Percentiles rank a stretch among this genome's conserved stretches.
Conservation (phyloP, 805 yeast species). For the Wickerhamiella nectarea region DNA sequence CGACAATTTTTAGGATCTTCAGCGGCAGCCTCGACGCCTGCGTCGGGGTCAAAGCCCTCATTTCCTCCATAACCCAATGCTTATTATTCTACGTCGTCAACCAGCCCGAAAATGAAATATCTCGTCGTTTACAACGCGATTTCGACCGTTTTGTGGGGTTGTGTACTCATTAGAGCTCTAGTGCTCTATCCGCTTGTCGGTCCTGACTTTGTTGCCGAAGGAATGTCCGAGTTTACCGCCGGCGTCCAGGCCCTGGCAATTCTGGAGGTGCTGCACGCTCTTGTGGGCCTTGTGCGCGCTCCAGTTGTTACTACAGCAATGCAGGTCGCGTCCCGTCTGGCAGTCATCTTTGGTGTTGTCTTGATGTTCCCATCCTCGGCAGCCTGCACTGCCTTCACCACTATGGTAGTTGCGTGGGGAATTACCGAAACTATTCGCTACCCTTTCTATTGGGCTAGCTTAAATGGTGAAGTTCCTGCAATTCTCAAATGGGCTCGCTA, state of each 20-base stretch:
- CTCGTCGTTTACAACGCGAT: constrained; percentile 38
- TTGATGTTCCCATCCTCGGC: constrained; percentile 63
- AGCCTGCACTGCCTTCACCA: constrained; percentile 37
- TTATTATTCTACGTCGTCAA: background rate
- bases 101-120: constrained; percentile 17
- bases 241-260: constrained; percentile 66
- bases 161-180: constrained; percentile 34
- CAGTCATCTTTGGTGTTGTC: constrained; percentile 74
- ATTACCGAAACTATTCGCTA: constrained; percentile 85
- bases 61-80: background rate
- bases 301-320: constrained; percentile 72
- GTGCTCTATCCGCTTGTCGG: constrained; percentile 35
- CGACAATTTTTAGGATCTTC: background rate
- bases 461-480: constrained; percentile 45
- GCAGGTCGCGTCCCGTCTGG: constrained; percentile 75
- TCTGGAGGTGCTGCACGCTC: constrained; percentile 67
- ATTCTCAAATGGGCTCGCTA: constrained; percentile 63
- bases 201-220: constrained; percentile 50
- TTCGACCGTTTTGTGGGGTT: constrained; percentile 42
- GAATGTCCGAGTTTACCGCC: constrained; percentile 45
- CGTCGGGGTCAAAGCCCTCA: constrained; percentile 6
- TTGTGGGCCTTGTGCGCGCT: constrained; percentile 68
- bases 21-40: constrained; percentile 8
- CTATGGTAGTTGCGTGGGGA: constrained; percentile 79
- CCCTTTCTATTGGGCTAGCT: constrained; percentile 55